Evolutionary conservation across 176 grass and related monocot genomes (phyloP).

Genomic region (Aegilops speltoides): DNA sequence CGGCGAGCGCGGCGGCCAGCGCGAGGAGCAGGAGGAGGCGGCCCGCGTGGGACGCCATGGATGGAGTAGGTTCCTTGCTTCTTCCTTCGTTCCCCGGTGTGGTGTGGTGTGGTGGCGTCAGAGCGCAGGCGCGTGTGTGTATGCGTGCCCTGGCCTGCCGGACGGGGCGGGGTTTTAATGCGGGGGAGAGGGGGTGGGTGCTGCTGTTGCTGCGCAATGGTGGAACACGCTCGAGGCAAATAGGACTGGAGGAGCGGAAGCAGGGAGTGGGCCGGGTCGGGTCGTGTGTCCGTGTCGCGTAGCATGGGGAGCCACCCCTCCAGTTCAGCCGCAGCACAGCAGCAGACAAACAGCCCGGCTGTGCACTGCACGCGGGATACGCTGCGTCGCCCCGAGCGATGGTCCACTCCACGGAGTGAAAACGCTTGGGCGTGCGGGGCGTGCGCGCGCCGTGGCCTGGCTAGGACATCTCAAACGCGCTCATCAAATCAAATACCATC

Average conservation of each 20-base stretch:
- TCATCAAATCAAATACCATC: too few species aligned
- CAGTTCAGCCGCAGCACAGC: background rate
- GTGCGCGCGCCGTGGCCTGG: too few species aligned
- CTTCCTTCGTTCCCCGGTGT: background rate
- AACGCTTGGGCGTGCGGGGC: too few species aligned
- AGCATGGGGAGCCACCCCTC: background rate
- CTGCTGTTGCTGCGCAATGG: background rate
- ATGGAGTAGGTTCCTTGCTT: background rate
- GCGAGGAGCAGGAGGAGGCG: slow-evolving; percentile 10
- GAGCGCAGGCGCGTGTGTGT: background rate
- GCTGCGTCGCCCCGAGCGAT: too few species aligned
- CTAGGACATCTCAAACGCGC: too few species aligned
- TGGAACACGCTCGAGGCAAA: background rate
- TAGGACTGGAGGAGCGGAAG: background rate
- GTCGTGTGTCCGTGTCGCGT: background rate
- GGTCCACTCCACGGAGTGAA: too few species aligned
- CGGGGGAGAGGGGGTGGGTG: background rate
- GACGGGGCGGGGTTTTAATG: background rate
- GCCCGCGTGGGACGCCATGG: slow-evolving; percentile 27
- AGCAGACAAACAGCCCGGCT: too few species aligned
- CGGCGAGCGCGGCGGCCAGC: slow-evolving; percentile 18
- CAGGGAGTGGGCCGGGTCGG: background rate
- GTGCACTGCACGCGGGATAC: background rate
- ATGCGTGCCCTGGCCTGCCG: background rate
- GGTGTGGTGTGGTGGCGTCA: background rate